Percentiles rank a stretch among this genome's conserved stretches.
Evolutionary conservation across 1,284 basidiomycete genomes (phyloP).

Genomic region (Vanrija sp.): DNA sequence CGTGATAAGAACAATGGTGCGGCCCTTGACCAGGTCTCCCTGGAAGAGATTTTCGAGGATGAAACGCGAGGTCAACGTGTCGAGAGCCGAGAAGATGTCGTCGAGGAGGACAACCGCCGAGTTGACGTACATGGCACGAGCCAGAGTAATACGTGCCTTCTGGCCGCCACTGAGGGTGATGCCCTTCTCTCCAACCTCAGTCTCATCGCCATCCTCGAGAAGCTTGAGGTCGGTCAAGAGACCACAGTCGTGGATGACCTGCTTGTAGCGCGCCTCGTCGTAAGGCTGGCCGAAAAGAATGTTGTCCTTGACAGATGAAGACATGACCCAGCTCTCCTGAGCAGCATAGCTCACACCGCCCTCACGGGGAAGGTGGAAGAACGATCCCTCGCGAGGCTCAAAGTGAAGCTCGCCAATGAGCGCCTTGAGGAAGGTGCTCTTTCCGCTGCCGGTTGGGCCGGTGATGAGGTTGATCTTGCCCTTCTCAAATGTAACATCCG

Average conservation of each 20-base stretch:
- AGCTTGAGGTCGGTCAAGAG: constrained; percentile 61
- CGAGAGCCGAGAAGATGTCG: constrained; percentile 55
- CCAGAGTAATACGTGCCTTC: constrained; percentile 65
- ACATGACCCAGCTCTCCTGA: constrained; percentile 66
- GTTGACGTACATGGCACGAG: constrained; percentile 64
- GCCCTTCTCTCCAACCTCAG: constrained; percentile 56
- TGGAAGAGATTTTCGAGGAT: constrained; percentile 70
- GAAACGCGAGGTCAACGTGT: constrained; percentile 66
- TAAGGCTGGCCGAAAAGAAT: constrained; percentile 57
- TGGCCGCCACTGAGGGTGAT: constrained; percentile 60
- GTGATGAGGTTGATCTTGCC: constrained; percentile 60
- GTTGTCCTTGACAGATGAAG: constrained; percentile 56
- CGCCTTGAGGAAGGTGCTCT: constrained; percentile 50
- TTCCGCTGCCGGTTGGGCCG: constrained; percentile 55
- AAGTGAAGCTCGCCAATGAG: constrained; percentile 54
- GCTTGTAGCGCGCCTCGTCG: constrained; percentile 55
- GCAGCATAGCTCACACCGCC: constrained; percentile 68
- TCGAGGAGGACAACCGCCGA: constrained; percentile 60
- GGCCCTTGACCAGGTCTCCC: constrained; percentile 62
- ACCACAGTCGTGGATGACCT: constrained; percentile 61
- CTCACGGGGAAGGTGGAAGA: constrained; percentile 63
- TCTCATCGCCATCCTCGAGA: constrained; percentile 68
- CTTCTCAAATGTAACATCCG: constrained; percentile 57
- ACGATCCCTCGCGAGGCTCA: constrained; percentile 55
- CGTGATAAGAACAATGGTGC: constrained; percentile 67